These are phyloP conservation scores for Pseudotsuga menziesii DNA, from an alignment of 75 land plant genomes.

Conservation along the genomic window DNA sequence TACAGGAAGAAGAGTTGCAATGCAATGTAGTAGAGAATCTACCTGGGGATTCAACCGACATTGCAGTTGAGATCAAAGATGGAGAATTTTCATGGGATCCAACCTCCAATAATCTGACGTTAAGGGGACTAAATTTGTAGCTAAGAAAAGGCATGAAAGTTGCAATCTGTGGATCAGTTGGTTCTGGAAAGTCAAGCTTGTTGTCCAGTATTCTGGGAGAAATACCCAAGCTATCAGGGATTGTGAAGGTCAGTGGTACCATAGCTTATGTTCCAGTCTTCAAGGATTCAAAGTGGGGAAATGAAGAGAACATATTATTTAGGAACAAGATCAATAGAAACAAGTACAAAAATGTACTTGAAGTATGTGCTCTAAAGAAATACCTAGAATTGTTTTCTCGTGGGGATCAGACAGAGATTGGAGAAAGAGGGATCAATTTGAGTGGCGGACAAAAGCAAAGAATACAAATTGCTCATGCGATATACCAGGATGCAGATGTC, in stretches of 20 bases:
- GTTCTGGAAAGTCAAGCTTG: conserved; percentile 52
- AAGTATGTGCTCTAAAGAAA: conserved; percentile 66
- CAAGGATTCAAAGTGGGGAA: conserved; percentile 56
- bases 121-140: conserved; percentile 24
- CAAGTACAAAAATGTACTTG: conserved; percentile 52
- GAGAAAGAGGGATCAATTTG: conserved; percentile 81
- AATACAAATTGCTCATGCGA: conserved; percentile 69
- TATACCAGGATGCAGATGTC: conserved; percentile 54
- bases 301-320: conserved; percentile 54
- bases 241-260: conserved; percentile 37
- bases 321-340: conserved; percentile 55
- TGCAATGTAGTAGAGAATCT: conserved; percentile 9
- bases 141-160: conserved; percentile 30
- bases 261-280: conserved; percentile 50
- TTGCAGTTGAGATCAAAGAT: conserved; percentile 15
- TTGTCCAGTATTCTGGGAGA: conserved; percentile 47
- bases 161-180: conserved; percentile 49
- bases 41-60: not conserved
- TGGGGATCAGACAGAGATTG: conserved; percentile 80
- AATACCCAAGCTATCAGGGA: conserved; percentile 42
- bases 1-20: conserved; percentile 12
- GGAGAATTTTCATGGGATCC: conserved; percentile 24
- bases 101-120: conserved; percentile 10
- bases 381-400: conserved; percentile 63
- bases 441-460: conserved; percentile 90